A percentile compares a stretch with the other conserved stretches of the same genome.
Conservation (phyloP, 2,329 filamentous ascomycete genomes). For the Monilinia fructigena region DNA sequence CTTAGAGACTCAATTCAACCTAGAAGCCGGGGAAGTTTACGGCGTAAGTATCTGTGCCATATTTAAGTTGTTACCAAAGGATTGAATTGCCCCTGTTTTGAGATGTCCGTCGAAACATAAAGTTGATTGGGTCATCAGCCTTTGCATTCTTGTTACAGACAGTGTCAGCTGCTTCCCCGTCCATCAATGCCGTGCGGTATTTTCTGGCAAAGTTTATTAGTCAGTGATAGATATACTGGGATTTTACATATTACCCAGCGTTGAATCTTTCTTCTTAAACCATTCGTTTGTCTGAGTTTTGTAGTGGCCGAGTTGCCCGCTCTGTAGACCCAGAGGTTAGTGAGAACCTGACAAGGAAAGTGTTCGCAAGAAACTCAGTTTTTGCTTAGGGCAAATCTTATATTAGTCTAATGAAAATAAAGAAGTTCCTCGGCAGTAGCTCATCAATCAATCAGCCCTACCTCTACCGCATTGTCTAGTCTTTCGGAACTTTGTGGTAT, state of each 20-base stretch:
- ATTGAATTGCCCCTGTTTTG: conserved; percentile 18
- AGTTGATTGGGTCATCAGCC: conserved; percentile 15
- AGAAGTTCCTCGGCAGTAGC: no score
- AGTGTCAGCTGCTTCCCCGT: background rate
- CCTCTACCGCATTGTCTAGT: no score
- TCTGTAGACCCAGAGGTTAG: background rate
- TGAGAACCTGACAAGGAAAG: background rate
- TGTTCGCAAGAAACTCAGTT: background rate
- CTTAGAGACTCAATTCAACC: background rate
- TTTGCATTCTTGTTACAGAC: conserved; percentile 10
- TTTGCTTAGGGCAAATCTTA: background rate
- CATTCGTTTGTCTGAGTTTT: conserved; percentile 3
- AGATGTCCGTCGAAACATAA: conserved; percentile 19
- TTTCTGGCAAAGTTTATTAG: conserved; percentile 2
- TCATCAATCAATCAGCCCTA: no score
- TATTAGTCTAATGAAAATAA: no score
- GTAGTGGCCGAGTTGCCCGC: conserved; percentile 13
- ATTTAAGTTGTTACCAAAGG: conserved; percentile 19
- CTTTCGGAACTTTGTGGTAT: no score
- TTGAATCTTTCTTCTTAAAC: conserved; percentile 15
- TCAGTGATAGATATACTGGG: background rate
- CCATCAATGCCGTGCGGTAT: conserved; percentile 11
- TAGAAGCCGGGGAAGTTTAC: conserved; percentile 20
- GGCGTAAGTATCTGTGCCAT: conserved; percentile 18
- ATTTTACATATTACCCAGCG: background rate